These are phyloP conservation scores for Drechslerella stenobrocha DNA, from an alignment of 2,329 filamentous ascomycete species.

Conservation along the genomic window DNA sequence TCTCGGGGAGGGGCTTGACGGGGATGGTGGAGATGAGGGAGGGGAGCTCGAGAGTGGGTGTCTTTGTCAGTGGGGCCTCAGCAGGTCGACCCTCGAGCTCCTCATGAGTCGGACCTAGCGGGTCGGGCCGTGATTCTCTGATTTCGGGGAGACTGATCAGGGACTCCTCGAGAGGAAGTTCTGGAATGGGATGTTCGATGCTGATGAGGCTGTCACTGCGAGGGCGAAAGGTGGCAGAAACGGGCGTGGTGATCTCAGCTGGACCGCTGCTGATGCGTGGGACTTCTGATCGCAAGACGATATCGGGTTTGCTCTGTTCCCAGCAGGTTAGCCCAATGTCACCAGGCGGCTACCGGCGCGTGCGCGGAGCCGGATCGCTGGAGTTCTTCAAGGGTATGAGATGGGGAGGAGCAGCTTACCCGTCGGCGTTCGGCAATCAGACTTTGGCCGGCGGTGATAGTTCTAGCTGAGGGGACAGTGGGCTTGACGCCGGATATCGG, in stretches of 20 bases:
- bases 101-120: conserved; percentile 26
- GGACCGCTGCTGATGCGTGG: conserved; percentile 38
- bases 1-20: conserved; percentile 41
- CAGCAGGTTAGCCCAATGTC: conserved; percentile 14
- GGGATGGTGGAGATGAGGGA: conserved; percentile 44
- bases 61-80: conserved; percentile 42
- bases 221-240: conserved; percentile 44
- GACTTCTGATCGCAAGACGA: conserved; percentile 42
- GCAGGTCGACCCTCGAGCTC: conserved; percentile 30
- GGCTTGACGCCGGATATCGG: conserved; percentile 46
- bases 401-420: conserved; percentile 10
- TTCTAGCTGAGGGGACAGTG: conserved; percentile 24
- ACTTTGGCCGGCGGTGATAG: conserved; percentile 31
- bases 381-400: background rate
- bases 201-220: conserved; percentile 38
- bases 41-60: conserved; percentile 37
- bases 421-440: conserved; percentile 39
- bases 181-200: conserved; percentile 39
- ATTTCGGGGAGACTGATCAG: conserved; percentile 20
- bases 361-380: background rate
- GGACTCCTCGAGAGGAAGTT: conserved; percentile 41
- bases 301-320: conserved; percentile 41
- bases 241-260: conserved; percentile 44
- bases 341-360: background rate
- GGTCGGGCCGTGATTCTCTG: conserved; percentile 29